phyloP scores from a whole-genome alignment of 768 basidiomycete species.

The Xanthoconium stramineum region DNA sequence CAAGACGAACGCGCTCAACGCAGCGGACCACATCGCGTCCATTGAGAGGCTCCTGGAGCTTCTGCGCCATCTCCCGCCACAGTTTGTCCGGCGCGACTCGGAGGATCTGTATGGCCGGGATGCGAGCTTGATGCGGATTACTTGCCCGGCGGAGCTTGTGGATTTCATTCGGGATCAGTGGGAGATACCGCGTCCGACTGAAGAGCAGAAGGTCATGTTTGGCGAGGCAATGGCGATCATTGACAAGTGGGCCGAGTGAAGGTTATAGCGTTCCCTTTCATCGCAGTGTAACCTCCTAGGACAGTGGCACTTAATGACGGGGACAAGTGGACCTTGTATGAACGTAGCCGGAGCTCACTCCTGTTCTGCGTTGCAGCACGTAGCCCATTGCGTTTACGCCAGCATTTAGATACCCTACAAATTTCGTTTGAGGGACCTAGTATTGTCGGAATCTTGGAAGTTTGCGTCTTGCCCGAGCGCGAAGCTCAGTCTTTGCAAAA shows the following conservation, averaged over 20 bases:
- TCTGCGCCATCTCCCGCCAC: conserved; percentile 44
- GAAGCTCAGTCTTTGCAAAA: no score
- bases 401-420: no score
- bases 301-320: no score
- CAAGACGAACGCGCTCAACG: conserved; percentile 48
- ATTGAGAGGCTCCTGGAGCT: conserved; percentile 48
- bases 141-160: background rate
- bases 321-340: no score
- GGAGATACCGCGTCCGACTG: conserved; percentile 42
- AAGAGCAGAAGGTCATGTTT: conserved; percentile 65
- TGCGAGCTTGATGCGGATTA: conserved; percentile 59
- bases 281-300: no score
- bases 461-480: no score
- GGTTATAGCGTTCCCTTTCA: no score
- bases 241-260: conserved; percentile 36
- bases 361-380: no score
- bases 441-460: no score
- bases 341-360: no score
- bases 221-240: conserved; percentile 70
- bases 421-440: no score
- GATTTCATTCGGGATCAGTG: conserved; percentile 26
- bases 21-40: conserved; percentile 1
- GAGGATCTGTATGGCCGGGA: conserved; percentile 72
- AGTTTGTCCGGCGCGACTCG: conserved; percentile 40
- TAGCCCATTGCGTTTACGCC: no score